Evolutionary conservation across 2,329 filamentous ascomycete genomes (phyloP).

Genomic region (Aspergillus pseudonomiae): DNA sequence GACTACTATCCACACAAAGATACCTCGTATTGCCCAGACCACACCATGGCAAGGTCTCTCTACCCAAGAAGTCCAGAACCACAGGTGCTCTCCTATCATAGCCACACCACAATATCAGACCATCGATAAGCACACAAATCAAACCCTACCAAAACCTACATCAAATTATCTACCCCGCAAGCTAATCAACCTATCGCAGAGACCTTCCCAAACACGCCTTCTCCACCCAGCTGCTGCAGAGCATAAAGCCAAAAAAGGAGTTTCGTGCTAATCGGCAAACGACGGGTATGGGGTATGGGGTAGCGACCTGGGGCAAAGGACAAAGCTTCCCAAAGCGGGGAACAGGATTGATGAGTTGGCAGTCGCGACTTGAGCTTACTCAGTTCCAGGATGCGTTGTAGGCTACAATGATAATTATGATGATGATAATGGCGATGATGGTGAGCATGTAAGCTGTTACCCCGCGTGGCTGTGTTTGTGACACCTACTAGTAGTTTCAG

Average conservation of each 20-base stretch:
- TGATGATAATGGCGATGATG: background rate
- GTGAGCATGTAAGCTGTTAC: background rate
- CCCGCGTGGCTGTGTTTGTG: constrained; percentile 1
- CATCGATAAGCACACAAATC: background rate
- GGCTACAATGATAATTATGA: background rate
- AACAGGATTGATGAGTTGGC: background rate
- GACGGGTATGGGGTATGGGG: background rate
- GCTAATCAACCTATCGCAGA: background rate
- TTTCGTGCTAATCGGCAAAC: background rate
- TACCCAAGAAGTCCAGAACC: too few species aligned
- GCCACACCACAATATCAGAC: background rate
- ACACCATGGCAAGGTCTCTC: background rate
- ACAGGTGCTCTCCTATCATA: background rate
- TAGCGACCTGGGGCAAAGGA: background rate
- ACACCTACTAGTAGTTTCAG: background rate
- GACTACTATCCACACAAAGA: background rate
- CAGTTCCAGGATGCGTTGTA: background rate
- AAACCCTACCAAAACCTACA: background rate
- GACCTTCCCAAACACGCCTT: background rate
- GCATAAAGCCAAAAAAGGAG: background rate
- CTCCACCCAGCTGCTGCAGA: background rate
- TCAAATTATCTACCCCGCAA: background rate
- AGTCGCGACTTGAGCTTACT: background rate
- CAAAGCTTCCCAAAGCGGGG: background rate
- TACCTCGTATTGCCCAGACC: background rate